phyloP scores from a whole-genome alignment of 140 eudicot genomes.

The Ambrosia hybrid region DNA sequence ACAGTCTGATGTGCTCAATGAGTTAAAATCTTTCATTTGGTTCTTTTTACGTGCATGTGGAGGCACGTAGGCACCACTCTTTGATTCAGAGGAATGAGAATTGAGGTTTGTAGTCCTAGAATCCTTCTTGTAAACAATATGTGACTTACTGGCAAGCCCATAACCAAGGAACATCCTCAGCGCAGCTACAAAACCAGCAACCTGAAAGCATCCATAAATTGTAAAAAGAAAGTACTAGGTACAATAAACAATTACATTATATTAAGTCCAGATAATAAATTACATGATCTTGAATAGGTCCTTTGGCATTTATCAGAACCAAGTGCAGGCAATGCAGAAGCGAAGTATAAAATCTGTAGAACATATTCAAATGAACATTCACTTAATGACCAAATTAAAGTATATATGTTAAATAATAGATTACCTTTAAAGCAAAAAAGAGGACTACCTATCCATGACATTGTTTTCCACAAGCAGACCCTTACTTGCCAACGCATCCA shows the following conservation, averaged over 20 bases:
- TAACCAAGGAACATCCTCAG: conserved; percentile 72
- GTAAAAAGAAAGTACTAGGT: background rate
- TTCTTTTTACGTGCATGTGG: conserved; percentile 81
- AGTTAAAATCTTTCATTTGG: conserved; percentile 35
- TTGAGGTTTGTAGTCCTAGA: conserved; percentile 28
- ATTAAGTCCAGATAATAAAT: conserved; percentile 11
- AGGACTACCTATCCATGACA: conserved; percentile 58
- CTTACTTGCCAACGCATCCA: conserved; percentile 73
- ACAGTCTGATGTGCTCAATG: conserved; percentile 30
- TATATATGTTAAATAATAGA: background rate
- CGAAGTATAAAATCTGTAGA: conserved; percentile 68
- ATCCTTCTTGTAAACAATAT: conserved; percentile 40
- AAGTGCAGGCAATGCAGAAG: conserved; percentile 81
- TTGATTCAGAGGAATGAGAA: conserved; percentile 36
- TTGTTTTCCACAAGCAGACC: conserved; percentile 58
- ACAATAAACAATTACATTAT: conserved; percentile 9
- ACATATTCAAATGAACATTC: conserved; percentile 12
- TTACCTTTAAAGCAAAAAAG: conserved; percentile 13
- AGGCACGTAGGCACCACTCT: conserved; percentile 76
- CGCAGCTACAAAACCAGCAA: conserved; percentile 80
- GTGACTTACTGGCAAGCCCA: conserved; percentile 59
- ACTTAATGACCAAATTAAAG: conserved; percentile 13
- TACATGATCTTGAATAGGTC: conserved; percentile 77
- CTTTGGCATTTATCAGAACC: conserved; percentile 76
- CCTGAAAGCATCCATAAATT: conserved; percentile 43